phyloP scores from a whole-genome alignment of 1,284 basidiomycete species.

The Sparassis latifolia region DNA sequence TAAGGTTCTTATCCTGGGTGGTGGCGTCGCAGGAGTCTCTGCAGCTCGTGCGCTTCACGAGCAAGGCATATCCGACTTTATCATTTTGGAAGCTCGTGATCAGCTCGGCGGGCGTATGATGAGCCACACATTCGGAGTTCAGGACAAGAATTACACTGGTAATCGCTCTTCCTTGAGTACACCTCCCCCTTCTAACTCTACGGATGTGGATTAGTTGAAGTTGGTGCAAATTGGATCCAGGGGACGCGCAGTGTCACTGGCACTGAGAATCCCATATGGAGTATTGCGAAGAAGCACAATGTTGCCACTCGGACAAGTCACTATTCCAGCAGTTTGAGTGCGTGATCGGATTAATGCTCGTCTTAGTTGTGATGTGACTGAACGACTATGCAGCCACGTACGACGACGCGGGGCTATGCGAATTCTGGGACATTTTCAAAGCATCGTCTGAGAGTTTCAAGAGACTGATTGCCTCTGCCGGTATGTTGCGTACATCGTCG shows the following conservation, averaged over 20 bases:
- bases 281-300: constrained; percentile 52
- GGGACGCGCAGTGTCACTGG: constrained; percentile 50
- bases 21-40: constrained; percentile 60
- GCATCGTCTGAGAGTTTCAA: constrained; percentile 33
- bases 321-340: constrained; percentile 43
- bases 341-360: constrained; percentile 14
- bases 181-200: no score
- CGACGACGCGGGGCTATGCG: constrained; percentile 39
- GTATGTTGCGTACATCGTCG: constrained; percentile 18
- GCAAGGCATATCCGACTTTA: constrained; percentile 51
- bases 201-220: constrained; percentile 33
- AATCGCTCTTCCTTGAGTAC: no score
- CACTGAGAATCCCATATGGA: constrained; percentile 53
- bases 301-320: constrained; percentile 42
- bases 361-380: not conserved
- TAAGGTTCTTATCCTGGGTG: constrained; percentile 50
- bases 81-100: constrained; percentile 53
- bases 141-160: constrained; percentile 28
- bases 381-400: constrained; percentile 35
- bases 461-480: constrained; percentile 36
- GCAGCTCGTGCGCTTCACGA: constrained; percentile 56
- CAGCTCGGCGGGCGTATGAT: constrained; percentile 60
- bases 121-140: constrained; percentile 36
- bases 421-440: constrained; percentile 40
- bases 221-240: constrained; percentile 70